Evolutionary conservation across 805 yeast species (phyloP).

Genomic region (Saturnispora mendoncae): DNA sequence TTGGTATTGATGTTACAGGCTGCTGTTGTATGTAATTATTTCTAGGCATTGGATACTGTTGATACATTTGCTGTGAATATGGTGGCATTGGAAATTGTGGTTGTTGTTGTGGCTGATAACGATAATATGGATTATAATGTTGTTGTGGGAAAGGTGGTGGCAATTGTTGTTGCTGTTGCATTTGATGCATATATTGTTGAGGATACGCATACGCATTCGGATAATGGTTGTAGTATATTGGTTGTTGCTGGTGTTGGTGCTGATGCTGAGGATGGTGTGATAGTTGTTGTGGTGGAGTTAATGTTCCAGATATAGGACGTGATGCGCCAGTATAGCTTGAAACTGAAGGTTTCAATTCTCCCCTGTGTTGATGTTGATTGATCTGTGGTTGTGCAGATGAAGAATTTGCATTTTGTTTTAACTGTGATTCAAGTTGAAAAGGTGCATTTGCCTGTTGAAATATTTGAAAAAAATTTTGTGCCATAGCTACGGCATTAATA

Average conservation of each 20-base stretch:
- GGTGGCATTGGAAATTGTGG: slow-evolving; percentile 11
- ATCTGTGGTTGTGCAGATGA: slow-evolving; percentile 9
- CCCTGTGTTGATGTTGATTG: background rate
- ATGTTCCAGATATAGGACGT: background rate
- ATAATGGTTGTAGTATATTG: background rate
- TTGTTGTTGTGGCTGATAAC: slow-evolving; percentile 14
- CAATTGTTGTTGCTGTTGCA: slow-evolving; percentile 2
- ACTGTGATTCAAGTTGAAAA: slow-evolving; percentile 16
- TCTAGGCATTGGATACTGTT: too few relatives aligned
- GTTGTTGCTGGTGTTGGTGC: slow-evolving; percentile 8
- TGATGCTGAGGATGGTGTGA: background rate
- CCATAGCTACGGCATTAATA: slow-evolving; percentile 3
- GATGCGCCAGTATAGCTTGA: too few relatives aligned
- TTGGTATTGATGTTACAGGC: background rate
- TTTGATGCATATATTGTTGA: slow-evolving; percentile 8
- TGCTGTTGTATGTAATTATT: background rate
- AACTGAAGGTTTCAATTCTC: too few relatives aligned
- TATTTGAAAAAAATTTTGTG: slow-evolving; percentile 15
- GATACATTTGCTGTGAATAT: too few relatives aligned
- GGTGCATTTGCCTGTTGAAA: slow-evolving; percentile 14
- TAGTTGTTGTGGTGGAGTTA: slow-evolving; percentile 9
- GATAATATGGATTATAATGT: slow-evolving; percentile 12
- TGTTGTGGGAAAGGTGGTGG: slow-evolving; percentile 6
- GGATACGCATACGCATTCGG: background rate
- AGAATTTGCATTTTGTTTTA: slow-evolving; percentile 14